These are phyloP conservation scores for Thermothielavioides terrestris DNA, from an alignment of 495 filamentous ascomycete species.

Conservation along the genomic window DNA sequence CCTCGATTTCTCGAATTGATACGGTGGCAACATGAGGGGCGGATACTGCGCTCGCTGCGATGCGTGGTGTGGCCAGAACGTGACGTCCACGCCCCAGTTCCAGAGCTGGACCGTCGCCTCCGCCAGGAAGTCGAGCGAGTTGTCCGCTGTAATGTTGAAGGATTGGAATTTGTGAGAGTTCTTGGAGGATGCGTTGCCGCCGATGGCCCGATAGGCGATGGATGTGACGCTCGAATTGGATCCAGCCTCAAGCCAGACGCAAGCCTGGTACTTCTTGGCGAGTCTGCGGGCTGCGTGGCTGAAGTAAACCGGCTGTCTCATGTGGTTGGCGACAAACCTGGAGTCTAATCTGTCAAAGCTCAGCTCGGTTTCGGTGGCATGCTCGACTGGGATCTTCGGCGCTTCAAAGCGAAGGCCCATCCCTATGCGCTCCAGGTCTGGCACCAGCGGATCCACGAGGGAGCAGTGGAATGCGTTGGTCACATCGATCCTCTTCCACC, in stretches of 20 bases:
- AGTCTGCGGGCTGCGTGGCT: not conserved
- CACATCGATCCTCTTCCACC: constrained; percentile 34
- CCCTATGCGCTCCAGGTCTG: constrained; percentile 13
- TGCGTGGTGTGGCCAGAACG: not conserved
- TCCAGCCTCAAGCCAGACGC: not conserved
- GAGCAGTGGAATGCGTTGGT: constrained; percentile 48
- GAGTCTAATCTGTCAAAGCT: not conserved
- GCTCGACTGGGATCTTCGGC: not conserved
- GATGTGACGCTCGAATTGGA: not conserved
- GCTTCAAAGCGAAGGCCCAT: not conserved
- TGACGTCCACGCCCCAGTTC: not conserved
- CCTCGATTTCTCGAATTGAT: too few relatives aligned
- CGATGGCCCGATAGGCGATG: not conserved
- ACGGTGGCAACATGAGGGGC: too few relatives aligned
- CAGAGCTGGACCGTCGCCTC: not conserved
- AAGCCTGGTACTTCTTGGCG: not conserved
- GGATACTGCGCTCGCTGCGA: too few relatives aligned
- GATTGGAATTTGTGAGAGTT: not conserved
- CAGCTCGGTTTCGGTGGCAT: not conserved
- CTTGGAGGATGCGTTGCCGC: too few relatives aligned
- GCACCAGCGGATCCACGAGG: constrained; percentile 34
- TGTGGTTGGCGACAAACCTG: not conserved
- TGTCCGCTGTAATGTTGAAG: not conserved
- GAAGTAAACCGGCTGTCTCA: not conserved
- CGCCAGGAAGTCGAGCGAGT: not conserved